These are phyloP conservation scores for Mycosphaerella arachidis DNA, from an alignment of 2,329 filamentous ascomycete species.

Conservation along the genomic window DNA sequence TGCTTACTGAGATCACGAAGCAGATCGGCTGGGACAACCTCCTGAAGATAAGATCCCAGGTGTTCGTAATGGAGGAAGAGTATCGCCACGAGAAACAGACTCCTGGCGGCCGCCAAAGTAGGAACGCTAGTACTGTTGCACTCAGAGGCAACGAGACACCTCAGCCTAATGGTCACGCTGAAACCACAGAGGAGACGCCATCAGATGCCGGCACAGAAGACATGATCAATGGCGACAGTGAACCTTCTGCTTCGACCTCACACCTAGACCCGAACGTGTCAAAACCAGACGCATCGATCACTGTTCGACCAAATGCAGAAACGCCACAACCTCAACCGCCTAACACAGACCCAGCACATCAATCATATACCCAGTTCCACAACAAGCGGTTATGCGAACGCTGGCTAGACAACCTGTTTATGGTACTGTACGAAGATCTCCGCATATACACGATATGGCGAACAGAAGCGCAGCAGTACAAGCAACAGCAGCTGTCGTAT, in stretches of 20 bases:
- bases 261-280: slow-evolving; percentile 33
- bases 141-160: slow-evolving; percentile 64
- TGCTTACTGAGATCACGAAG: slow-evolving; percentile 90
- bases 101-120: slow-evolving; percentile 46
- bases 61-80: slow-evolving; percentile 99
- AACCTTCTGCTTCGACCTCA: slow-evolving; percentile 26
- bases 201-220: slow-evolving; percentile 34
- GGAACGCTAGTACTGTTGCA: slow-evolving; percentile 75
- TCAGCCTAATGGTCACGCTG: slow-evolving; percentile 41
- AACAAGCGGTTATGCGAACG: slow-evolving; percentile 96
- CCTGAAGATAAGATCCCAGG: slow-evolving; percentile 87
- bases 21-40: slow-evolving; percentile 98
- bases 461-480: slow-evolving; percentile 93
- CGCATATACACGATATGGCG: slow-evolving; percentile 99
- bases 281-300: slow-evolving; percentile 33
- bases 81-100: slow-evolving; percentile 81
- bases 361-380: slow-evolving; percentile 82
- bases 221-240: slow-evolving; percentile 25
- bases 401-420: slow-evolving; percentile 97
- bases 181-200: slow-evolving; percentile 35
- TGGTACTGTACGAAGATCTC: slow-evolving; percentile 97
- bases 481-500: slow-evolving; percentile 88
- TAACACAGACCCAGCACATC: slow-evolving; percentile 56
- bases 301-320: slow-evolving; percentile 29
- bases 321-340: slow-evolving; percentile 30